Evolutionary conservation across 768 basidiomycete genomes (phyloP).

Genomic region (Pulveroboletus sp.): DNA sequence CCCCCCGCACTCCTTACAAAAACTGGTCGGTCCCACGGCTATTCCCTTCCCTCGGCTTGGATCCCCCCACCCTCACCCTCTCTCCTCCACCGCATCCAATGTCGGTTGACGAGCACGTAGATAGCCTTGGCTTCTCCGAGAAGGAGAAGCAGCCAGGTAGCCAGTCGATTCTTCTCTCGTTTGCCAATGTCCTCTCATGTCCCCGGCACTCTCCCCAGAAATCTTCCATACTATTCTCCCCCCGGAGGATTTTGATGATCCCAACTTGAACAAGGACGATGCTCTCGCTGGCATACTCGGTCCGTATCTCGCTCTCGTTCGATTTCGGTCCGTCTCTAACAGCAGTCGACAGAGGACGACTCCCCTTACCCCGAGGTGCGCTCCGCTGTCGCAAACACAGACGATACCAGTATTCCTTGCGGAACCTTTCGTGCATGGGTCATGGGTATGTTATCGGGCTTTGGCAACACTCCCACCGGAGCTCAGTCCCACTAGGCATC

Average conservation of each 20-base stretch:
- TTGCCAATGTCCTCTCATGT: neutral
- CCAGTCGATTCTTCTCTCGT: neutral
- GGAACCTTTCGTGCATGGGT: slow-evolving; percentile 59
- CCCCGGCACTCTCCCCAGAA: neutral
- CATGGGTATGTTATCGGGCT: slow-evolving; percentile 34
- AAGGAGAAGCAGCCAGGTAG: slow-evolving; percentile 23
- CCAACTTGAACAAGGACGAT: slow-evolving; percentile 31
- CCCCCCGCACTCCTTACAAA: slow-evolving; percentile 11
- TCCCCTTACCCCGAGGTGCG: slow-evolving; percentile 84
- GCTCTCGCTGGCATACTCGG: slow-evolving; percentile 26
- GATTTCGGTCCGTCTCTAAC: slow-evolving; percentile 13
- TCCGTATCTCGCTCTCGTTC: slow-evolving; percentile 2
- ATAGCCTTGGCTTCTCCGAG: slow-evolving; percentile 18
- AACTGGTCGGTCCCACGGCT: neutral
- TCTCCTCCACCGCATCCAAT: slow-evolving; percentile 6
- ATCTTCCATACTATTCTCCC: slow-evolving; percentile 1
- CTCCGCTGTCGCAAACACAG: slow-evolving; percentile 69
- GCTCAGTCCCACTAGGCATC: slow-evolving; percentile 23
- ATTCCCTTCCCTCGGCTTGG: neutral
- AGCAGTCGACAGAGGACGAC: slow-evolving; percentile 48
- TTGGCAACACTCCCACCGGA: neutral
- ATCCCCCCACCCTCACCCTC: neutral
- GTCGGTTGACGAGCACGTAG: slow-evolving; percentile 17
- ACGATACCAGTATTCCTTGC: slow-evolving; percentile 61
- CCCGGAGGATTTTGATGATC: slow-evolving; percentile 33